Evolutionary conservation across 139 green algal species (phyloP), one percentile per base, ranked within the genome.

Genomic region (Eudorina sp.): DNA sequence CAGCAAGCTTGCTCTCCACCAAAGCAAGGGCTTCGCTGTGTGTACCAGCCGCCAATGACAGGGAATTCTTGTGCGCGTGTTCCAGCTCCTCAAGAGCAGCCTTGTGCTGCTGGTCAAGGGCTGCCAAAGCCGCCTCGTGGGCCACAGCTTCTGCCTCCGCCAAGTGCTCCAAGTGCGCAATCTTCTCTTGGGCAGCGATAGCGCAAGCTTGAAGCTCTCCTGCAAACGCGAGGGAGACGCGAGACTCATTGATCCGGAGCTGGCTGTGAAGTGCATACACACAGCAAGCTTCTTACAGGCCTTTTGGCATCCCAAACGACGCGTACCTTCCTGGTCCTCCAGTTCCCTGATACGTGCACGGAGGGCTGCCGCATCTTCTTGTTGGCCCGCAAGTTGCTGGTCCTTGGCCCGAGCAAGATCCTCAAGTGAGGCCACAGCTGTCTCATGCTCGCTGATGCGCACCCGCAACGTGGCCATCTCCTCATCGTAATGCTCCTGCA

Each of bases 201-300:
- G 88, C 90, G 62, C 96, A 98, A 0, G 94, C 92, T 75, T 95
- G 90, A 25, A 92, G 90, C 83, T 98, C 95, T 27, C 72, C 96
- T 96, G 94, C 89, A 84, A 85, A 9, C 55, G 38, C 1, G 53
- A 34, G 58, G 3, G 13, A 51, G 53, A 48, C 9, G n/a, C n/a
- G n/a, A n/a, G n/a, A n/a, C n/a, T n/a, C n/a, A n/a, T n/a, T n/a
- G n/a, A n/a, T n/a, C n/a, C n/a, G n/a, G n/a, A n/a, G n/a, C n/a
- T n/a, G n/a, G n/a, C 34, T 43, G 45, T 23, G 8, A 43, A 64
- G 2, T 8, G 9, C n/a, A 38, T 34, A 70, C 66, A 31, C 19
- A 16, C 40, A 46, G 38, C 55, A 66, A 25, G 55, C 27, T 25
- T 11, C 55, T 66, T 23, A 66, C 29, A 25, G 29, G 29, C 27